Percentiles rank a stretch among this genome's conserved stretches.
Evolutionary conservation across 225 moss, liverwort and hornwort species (phyloP).

Genomic region (Asterella californica): DNA sequence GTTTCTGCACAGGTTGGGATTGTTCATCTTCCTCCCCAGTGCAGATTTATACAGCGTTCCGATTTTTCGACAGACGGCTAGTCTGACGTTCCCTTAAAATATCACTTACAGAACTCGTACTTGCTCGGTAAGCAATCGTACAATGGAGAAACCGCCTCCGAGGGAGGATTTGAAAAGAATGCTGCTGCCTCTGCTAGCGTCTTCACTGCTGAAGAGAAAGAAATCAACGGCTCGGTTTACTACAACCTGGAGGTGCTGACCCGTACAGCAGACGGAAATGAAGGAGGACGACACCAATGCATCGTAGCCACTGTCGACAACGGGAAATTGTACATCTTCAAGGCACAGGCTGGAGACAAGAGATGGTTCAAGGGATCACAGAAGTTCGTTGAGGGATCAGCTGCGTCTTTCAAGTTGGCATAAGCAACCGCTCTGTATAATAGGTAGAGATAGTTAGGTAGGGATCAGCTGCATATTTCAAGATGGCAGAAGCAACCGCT

Average conservation of each 20-base stretch:
- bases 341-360: too few relatives aligned
- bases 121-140: conserved; percentile 79
- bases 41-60: too few relatives aligned
- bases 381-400: too few relatives aligned
- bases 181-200: conserved; percentile 60
- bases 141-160: conserved; percentile 61
- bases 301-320: conserved; percentile 65
- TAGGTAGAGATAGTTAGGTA: conserved; percentile 62
- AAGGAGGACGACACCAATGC: conserved; percentile 87
- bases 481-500: conserved; percentile 30
- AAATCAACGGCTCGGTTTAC: conserved; percentile 70
- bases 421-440: conserved; percentile 93
- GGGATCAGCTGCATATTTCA: conserved; percentile 65
- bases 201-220: conserved; percentile 42
- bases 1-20: too few relatives aligned
- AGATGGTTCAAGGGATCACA: too few relatives aligned
- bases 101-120: conserved; percentile 60
- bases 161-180: conserved; percentile 72
- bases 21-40: too few relatives aligned
- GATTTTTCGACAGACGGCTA: too few relatives aligned
- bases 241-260: conserved; percentile 76
- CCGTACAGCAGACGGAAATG: conserved; percentile 80
- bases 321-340: too few relatives aligned
- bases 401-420: too few relatives aligned
- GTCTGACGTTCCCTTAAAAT: too few relatives aligned